Evolutionary conservation across 352 stramenopile species (phyloP), one percentile per base, ranked within the genome.

Genomic region (Globisporangium rhizosaccharum): DNA sequence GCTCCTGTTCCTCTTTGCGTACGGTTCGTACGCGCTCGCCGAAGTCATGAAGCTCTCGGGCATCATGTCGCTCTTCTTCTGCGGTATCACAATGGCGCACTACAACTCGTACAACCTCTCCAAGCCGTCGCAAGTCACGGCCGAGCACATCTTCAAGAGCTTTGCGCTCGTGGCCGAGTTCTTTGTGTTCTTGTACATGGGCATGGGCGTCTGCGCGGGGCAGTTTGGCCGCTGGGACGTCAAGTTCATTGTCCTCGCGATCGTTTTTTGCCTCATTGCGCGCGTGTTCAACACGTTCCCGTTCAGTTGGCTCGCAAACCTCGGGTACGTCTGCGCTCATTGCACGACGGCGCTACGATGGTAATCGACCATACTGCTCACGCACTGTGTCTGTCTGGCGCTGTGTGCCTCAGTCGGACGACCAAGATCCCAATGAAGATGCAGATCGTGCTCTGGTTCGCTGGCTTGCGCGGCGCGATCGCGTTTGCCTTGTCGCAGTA

Each of bases 231-330:
- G 85, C 18, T 97, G 82, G 78, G 79, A 97, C 64, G 51, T 95
- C 53, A 79, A 66, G 18, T 97, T 98, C 66, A 80, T 90, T 11
- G 56, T 97, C 6, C 72, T 96, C 15, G 87, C 85, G 1, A 83
- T 97, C 58, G 48, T 96, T 11, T 96, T 97, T 26, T 88, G 74
- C 48, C 69, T 85, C 37, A 65, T 99, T 72, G 73, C 73, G 87
- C 76, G 96, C 11, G 49, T 96, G 3, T 90, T 97, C 60, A 98
- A 99, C 67, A 98, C 96, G 37, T 98, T 98, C 56, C 95, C 96
- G 1, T 85, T 90, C 53, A 88, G 76, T 51, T 88, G 72, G 70
- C 56, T 86, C 5, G 74, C 75, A 6, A 88, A 85, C 42, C 60
- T 86, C 57, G 70, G 76, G 76, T 82, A 47, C 51, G 63, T 66